Base-by-base conservation (phyloP, 768 basidiomycete species). In the Russula lepida region DNA sequence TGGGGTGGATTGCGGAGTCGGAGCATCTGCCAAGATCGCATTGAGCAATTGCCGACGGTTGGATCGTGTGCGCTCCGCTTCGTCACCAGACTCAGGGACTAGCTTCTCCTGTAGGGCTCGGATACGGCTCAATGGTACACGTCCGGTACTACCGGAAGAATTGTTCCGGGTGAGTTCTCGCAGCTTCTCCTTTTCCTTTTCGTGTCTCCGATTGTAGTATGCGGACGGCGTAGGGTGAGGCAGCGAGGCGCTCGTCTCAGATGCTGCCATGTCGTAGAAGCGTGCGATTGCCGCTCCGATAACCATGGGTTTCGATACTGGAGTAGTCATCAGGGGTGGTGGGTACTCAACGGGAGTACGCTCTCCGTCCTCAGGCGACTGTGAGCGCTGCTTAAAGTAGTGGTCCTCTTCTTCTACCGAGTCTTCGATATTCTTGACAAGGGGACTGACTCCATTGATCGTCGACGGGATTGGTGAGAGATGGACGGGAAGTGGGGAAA, bases 111-210 rank as follows among this genome's bases (percentile, higher is more conserved):
- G 56, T 9, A 65, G 41, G 19, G 54, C 59, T 0, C 54, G 60
- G 60, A 52, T 63, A 32, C 56, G 64, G 48, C 64, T 59, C 19
- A 63, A 13, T 19, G 62, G 28, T 15, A 63, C 62, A 33, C 62
- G 56, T 7, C 62, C 62, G 47, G 62, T 63, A 17, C 57, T 21
- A 17, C 62, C 62, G 19, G 66, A 60, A 3, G 65, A 66, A 51
- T 66, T 59, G 64, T 64, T 65, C 48, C 66, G 66, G 11, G 64
- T 52, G 17, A 64, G 66, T 23, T 64, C 66, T 37, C 64, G 66
- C 9, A 59, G 60, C 53, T 59, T 64, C 54, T 64, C 65, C 48
- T 43, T 64, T 50, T 64, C 64, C 49, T 58, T 66, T 54, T 66
- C 65, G 51, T 61, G 60, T 23, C 66, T 60, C 37, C 57, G 58